Evolutionary conservation across 495 filamentous ascomycete species (phyloP).

Genomic region (Podospora pseudoanserina): DNA sequence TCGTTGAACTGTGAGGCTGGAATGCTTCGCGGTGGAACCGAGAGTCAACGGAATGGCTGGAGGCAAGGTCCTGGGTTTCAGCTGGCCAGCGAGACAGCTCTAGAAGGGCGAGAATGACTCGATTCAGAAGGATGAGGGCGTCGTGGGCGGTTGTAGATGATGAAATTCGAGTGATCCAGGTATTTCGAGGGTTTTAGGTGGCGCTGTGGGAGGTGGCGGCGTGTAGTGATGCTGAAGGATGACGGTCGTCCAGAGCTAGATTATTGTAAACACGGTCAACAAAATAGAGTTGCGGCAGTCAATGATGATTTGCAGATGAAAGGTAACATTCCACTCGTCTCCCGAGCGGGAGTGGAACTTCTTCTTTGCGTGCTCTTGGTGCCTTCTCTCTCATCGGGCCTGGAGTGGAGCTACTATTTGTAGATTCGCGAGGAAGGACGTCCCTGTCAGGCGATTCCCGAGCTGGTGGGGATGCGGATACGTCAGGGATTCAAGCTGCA

Average conservation of each 20-base stretch:
- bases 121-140: neutral
- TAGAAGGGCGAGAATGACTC: constrained; percentile 5
- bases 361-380: neutral
- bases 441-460: constrained; percentile 4
- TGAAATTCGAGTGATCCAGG: neutral
- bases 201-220: neutral
- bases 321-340: neutral
- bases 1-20: neutral
- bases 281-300: neutral
- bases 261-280: neutral
- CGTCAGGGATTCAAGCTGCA: constrained; percentile 4
- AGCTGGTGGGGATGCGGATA: neutral
- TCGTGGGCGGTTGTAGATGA: neutral
- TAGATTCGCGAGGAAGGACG: neutral
- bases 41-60: constrained; percentile 8
- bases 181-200: neutral
- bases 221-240: neutral
- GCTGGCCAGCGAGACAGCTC: constrained; percentile 2
- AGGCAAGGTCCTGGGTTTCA: constrained; percentile 2
- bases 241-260: too few species aligned
- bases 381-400: neutral
- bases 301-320: neutral
- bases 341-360: neutral
- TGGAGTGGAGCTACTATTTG: neutral
- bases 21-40: neutral